These are phyloP conservation scores for Aphanomyces astaci DNA, from an alignment of 352 stramenopile species.

Conservation along the genomic window DNA sequence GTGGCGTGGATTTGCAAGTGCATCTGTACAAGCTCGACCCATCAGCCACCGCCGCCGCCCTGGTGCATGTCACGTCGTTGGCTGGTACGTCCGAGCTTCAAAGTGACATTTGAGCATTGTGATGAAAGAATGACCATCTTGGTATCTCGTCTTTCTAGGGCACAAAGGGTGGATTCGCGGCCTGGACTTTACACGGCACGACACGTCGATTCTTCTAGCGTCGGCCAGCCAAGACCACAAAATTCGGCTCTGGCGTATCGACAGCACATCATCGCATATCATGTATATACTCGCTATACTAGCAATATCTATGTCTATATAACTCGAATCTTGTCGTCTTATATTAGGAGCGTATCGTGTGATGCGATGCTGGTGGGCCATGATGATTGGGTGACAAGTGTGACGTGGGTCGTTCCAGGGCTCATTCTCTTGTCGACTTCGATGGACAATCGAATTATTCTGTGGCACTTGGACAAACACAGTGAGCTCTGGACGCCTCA, in stretches of 20 bases:
- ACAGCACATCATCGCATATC: too few relatives aligned
- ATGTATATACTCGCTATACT: too few relatives aligned
- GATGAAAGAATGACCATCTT: too few relatives aligned
- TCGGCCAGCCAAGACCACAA: slow-evolving; percentile 64
- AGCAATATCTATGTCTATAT: too few relatives aligned
- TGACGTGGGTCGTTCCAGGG: slow-evolving; percentile 36
- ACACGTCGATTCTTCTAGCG: slow-evolving; percentile 30
- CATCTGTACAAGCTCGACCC: slow-evolving; percentile 46
- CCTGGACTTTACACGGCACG: slow-evolving; percentile 39
- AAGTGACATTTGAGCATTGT: too few relatives aligned
- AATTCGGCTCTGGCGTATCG: slow-evolving; percentile 63
- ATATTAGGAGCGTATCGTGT: slow-evolving; percentile 41
- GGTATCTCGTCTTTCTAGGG: slow-evolving; percentile 28
- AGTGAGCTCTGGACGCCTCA: slow-evolving; percentile 37
- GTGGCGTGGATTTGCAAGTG: slow-evolving; percentile 61
- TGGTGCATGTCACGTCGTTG: slow-evolving; percentile 19
- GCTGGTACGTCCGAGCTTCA: too few relatives aligned
- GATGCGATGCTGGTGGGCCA: slow-evolving; percentile 60
- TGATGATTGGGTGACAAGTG: slow-evolving; percentile 74
- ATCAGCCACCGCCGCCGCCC: neutral
- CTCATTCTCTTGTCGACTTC: slow-evolving; percentile 45
- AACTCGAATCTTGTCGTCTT: too few relatives aligned
- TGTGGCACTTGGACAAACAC: slow-evolving; percentile 37
- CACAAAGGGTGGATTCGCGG: slow-evolving; percentile 62
- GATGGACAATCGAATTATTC: slow-evolving; percentile 73